These are phyloP conservation scores for Chaetomium sp. DNA, from an alignment of 2,329 filamentous ascomycete genomes.

Conservation along the genomic window DNA sequence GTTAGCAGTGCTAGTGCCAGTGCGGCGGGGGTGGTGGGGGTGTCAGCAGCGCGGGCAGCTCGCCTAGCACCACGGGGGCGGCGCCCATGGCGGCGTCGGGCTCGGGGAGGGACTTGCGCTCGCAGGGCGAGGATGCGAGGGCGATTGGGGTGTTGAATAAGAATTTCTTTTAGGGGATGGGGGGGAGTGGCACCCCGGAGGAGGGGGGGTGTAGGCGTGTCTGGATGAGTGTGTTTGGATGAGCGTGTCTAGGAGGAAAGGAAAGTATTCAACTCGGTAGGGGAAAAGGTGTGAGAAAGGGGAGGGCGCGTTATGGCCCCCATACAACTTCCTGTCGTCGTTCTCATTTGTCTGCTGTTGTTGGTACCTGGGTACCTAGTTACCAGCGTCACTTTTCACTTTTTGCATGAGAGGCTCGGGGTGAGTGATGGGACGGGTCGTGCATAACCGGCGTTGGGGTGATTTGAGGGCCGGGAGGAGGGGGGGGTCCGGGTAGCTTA, in stretches of 20 bases:
- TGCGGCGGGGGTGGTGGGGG: not conserved
- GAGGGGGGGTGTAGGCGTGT: not conserved
- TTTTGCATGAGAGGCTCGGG: not conserved
- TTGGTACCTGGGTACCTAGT: not conserved
- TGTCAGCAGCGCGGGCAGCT: slow-evolving; percentile 49
- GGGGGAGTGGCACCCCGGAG: too few species aligned
- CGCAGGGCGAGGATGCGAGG: slow-evolving; percentile 33
- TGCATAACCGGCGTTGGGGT: slow-evolving; percentile 6
- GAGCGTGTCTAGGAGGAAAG: too few species aligned
- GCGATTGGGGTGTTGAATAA: slow-evolving; percentile 33
- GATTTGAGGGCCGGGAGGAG: not conserved
- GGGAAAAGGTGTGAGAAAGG: too few species aligned
- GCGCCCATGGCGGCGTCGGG: slow-evolving; percentile 6
- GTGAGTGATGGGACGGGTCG: not conserved
- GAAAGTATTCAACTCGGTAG: too few species aligned
- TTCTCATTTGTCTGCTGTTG: too few species aligned
- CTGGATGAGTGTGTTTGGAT: not conserved
- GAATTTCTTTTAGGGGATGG: slow-evolving; percentile 25
- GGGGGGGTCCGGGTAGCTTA: not conserved
- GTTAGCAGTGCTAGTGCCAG: not conserved
- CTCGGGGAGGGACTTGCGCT: slow-evolving; percentile 12
- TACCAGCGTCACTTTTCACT: not conserved
- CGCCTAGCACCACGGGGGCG: slow-evolving; percentile 46
- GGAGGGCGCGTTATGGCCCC: too few species aligned
- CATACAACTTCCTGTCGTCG: too few species aligned